Conservation (phyloP, 495 filamentous ascomycete genomes). For the Neurospora cerealis region DNA sequence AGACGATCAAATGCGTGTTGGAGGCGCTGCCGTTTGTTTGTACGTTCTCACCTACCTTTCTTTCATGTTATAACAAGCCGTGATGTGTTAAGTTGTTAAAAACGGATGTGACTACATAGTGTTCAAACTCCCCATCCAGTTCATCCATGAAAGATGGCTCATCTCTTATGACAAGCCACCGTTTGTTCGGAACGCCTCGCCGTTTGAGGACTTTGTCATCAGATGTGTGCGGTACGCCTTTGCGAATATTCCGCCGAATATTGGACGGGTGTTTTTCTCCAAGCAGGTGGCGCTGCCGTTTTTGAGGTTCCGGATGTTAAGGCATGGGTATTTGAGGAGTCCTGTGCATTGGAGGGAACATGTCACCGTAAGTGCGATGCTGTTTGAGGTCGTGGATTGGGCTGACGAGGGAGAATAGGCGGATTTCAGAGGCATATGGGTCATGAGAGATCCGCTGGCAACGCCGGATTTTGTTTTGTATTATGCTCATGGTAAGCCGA, state of each 20-base stretch:
- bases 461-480: slow-evolving; percentile 61
- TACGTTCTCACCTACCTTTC: slow-evolving; percentile 25
- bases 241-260: slow-evolving; percentile 50
- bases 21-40: slow-evolving; percentile 60
- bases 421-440: slow-evolving; percentile 51
- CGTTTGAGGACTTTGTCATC: slow-evolving; percentile 65
- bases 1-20: slow-evolving; percentile 44
- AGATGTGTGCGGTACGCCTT: slow-evolving; percentile 70
- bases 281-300: slow-evolving; percentile 62
- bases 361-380: not conserved
- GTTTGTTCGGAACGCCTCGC: slow-evolving; percentile 53
- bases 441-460: slow-evolving; percentile 38
- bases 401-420: slow-evolving; percentile 7
- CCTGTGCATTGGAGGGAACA: slow-evolving; percentile 55
- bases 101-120: slow-evolving; percentile 27
- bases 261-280: slow-evolving; percentile 68
- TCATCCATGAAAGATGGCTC: slow-evolving; percentile 49
- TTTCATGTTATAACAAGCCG: not conserved
- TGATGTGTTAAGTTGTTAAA: not conserved
- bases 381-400: slow-evolving; percentile 13
- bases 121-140: slow-evolving; percentile 43
- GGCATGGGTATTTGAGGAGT: slow-evolving; percentile 53
- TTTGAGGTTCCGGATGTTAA: slow-evolving; percentile 58
- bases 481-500: slow-evolving; percentile 55
- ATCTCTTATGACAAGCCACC: slow-evolving; percentile 34